Conservation (phyloP, 179 eudicot genomes). For the Drosera spatulata region DNA sequence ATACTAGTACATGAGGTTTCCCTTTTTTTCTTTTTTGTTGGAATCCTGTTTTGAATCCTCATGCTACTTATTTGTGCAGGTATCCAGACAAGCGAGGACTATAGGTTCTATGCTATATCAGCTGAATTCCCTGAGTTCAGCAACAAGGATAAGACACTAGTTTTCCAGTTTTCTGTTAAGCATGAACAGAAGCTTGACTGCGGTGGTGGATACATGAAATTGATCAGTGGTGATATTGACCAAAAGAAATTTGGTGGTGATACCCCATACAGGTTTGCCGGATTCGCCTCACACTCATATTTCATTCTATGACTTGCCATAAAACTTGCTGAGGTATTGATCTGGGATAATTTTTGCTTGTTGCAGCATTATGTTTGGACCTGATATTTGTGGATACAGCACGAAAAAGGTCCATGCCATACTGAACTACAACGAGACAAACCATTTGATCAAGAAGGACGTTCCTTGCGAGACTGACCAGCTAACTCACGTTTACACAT, state of each 20-base stretch:
- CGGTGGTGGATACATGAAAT: conserved; percentile 99
- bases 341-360: conserved; percentile 8
- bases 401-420: conserved; percentile 95
- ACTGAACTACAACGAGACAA: conserved; percentile 60
- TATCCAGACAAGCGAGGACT: conserved; percentile 89
- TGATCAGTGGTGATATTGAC: conserved; percentile 74
- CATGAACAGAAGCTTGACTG: conserved; percentile 96
- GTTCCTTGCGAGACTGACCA: conserved; percentile 99
- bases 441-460: conserved; percentile 90
- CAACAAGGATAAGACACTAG: conserved; percentile 87
- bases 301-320: not conserved
- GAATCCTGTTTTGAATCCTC: no score
- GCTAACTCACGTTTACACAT: conserved; percentile 80
- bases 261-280: conserved; percentile 72
- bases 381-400: conserved; percentile 91
- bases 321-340: not conserved
- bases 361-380: conserved; percentile 93
- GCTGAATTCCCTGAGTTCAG: conserved; percentile 93
- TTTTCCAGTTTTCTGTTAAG: conserved; percentile 91
- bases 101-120: conserved; percentile 87
- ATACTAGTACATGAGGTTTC: not conserved
- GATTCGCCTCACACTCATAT: not conserved
- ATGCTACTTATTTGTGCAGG: conserved; percentile 24
- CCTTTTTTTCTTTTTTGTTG: not conserved
- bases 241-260: conserved; percentile 95